Evolutionary conservation across 805 yeast species (phyloP).

Genomic region (Zygotorulaspora chibaensis): DNA sequence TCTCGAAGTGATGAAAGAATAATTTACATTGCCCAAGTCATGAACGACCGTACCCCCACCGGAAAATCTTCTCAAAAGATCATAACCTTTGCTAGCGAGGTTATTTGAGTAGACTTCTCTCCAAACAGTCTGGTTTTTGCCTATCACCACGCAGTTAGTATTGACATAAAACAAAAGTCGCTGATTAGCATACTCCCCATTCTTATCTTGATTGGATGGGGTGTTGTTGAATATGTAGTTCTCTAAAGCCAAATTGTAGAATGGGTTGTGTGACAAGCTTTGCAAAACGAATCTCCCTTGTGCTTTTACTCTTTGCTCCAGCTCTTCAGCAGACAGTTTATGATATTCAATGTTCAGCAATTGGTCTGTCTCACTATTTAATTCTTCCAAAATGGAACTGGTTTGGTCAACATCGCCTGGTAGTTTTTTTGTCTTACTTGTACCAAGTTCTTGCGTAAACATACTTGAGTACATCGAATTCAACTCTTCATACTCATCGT

Average conservation of each 20-base stretch:
- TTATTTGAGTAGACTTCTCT: constrained; percentile 67
- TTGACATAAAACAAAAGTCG: constrained; percentile 72
- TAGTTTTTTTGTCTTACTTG: background rate
- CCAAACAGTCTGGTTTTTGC: constrained; percentile 96
- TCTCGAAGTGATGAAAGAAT: constrained; percentile 70
- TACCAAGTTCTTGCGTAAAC: constrained; percentile 23
- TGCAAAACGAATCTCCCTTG: constrained; percentile 58
- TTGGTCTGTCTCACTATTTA: constrained; percentile 35
- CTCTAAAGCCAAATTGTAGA: constrained; percentile 74
- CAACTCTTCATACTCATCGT: constrained; percentile 31
- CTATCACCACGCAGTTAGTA: constrained; percentile 83
- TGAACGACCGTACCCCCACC: constrained; percentile 99
- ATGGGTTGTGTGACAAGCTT: constrained; percentile 54
- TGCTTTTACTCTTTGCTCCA: constrained; percentile 25
- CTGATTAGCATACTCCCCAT: constrained; percentile 33
- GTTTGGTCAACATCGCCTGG: background rate
- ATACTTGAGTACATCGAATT: constrained; percentile 37
- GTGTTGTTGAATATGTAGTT: constrained; percentile 65
- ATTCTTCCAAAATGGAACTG: constrained; percentile 31
- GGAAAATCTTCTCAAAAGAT: constrained; percentile 70
- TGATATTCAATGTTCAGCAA: constrained; percentile 23
- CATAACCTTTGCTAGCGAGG: constrained; percentile 48
- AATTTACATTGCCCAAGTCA: constrained; percentile 84
- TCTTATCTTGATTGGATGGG: constrained; percentile 40
- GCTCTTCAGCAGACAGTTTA: constrained; percentile 15